Conservation (phyloP, 2,329 filamentous ascomycete genomes). For the Colletotrichum lupini region DNA sequence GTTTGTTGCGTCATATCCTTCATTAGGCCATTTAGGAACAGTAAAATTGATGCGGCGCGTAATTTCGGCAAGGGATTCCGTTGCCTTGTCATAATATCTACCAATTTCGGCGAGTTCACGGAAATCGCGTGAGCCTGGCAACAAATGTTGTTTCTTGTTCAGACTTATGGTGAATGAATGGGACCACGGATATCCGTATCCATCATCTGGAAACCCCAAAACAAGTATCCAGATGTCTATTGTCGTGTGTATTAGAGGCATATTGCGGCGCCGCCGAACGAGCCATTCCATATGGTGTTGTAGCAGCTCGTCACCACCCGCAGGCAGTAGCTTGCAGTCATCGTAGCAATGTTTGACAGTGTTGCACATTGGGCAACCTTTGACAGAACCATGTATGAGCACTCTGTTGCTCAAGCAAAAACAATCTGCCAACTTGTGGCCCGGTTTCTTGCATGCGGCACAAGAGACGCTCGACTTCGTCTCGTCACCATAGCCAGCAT, state of each 20-base stretch:
- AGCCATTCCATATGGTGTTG: constrained; percentile 6
- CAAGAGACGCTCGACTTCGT: background rate
- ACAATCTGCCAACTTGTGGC: background rate
- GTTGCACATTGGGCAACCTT: background rate
- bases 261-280: background rate
- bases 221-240: background rate
- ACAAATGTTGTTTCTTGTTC: too few relatives aligned
- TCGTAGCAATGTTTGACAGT: background rate
- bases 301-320: background rate
- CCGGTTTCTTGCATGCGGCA: background rate
- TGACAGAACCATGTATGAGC: fast-evolving
- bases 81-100: background rate
- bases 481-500: background rate
- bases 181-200: background rate
- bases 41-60: background rate
- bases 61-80: background rate
- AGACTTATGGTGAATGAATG: fast-evolving
- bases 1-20: fast-evolving
- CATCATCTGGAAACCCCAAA: background rate
- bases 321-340: background rate
- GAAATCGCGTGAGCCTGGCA: too few relatives aligned
- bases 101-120: too few relatives aligned
- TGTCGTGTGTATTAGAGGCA: background rate
- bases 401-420: fast-evolving
- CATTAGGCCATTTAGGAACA: background rate